Base-by-base conservation (phyloP, 1,284 basidiomycete species). In the Fomitopsis pinicola region DNA sequence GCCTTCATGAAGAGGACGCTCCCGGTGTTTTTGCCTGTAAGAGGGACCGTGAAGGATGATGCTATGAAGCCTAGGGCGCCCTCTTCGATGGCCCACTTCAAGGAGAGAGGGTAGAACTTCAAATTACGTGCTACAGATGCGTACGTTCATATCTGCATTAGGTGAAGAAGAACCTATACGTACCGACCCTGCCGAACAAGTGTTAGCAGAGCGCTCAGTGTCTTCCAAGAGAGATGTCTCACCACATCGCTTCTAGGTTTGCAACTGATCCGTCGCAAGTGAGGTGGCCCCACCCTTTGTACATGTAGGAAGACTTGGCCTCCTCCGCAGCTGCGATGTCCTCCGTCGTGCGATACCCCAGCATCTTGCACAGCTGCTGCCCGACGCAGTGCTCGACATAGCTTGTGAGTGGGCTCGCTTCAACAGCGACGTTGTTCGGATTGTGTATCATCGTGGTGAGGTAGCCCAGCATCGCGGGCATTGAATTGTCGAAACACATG, bases 181-280 rank as follows among this genome's bases (percentile, higher is more conserved):
- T 28, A 59, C 55, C 71, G 48, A 66, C 67, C 64, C 62, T 62
- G 55, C 33, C 54, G 38, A 10, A 55, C 12, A 19, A 28, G 15
- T 3, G 42, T 59, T 5, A 62, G 30, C 12, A 17, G 12, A 5
- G 22, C n/a, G 4, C 17, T 14, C 26, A 19, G 12, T 8, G 36
- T 26, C 10, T 26, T 22, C 12, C 12, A 40, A 35, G 1, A 46
- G 9, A 28, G 14, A 19, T 55, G 35, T 62, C 75, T 56, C 59
- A 77, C 79, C 80, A 81, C 57, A 81, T 76, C 5, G 80, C 78
- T 66, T 82, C 80, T 58, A 80, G 58, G 61, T 82, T 82, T 0
- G 80, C 80, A 9, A 82, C 68, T 14, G 78, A 74, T 14, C 80
- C 80, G 54, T 73, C 80, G 45, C 73, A 76, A 7, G 78, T 72